phyloP scores from a whole-genome alignment of 352 stramenopile species.

The Globisporangium camurandrum region DNA sequence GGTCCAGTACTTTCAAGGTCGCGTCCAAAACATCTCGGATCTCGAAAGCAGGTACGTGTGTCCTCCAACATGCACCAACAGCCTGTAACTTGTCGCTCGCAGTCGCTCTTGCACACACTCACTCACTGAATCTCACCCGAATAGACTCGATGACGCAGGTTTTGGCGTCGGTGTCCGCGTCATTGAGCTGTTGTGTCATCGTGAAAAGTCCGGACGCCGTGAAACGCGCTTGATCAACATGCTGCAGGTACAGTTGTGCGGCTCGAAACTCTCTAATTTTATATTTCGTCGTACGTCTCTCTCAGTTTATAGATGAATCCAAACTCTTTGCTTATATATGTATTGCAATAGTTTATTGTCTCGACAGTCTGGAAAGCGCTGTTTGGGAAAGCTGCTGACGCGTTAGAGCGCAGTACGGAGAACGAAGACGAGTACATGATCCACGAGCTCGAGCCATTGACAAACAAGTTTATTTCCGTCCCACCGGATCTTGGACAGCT shows the following conservation, averaged over 20 bases:
- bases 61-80: background rate
- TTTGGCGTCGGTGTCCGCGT: conserved; percentile 95
- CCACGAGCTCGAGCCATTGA: conserved; percentile 90
- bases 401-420: conserved; percentile 94
- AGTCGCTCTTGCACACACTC: too few relatives aligned
- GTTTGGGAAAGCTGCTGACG: conserved; percentile 95
- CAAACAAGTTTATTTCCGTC: conserved; percentile 96
- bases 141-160: conserved; percentile 89
- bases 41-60: conserved; percentile 85
- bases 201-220: conserved; percentile 69
- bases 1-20: conserved; percentile 96
- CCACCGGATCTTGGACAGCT: conserved; percentile 93
- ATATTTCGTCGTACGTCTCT: too few relatives aligned
- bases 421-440: conserved; percentile 99
- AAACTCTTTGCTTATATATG: background rate
- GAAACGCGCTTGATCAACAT: conserved; percentile 84
- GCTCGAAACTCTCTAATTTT: too few relatives aligned
- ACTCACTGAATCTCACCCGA: background rate
- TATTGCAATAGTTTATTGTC: conserved; percentile 84
- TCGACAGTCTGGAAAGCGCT: conserved; percentile 93
- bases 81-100: too few relatives aligned
- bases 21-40: conserved; percentile 94
- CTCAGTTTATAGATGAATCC: background rate
- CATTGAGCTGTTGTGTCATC: conserved; percentile 89
- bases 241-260: conserved; percentile 23